These are phyloP conservation scores for Pyrus communis DNA, from an alignment of 306 rosid genomes.

Conservation along the genomic window DNA sequence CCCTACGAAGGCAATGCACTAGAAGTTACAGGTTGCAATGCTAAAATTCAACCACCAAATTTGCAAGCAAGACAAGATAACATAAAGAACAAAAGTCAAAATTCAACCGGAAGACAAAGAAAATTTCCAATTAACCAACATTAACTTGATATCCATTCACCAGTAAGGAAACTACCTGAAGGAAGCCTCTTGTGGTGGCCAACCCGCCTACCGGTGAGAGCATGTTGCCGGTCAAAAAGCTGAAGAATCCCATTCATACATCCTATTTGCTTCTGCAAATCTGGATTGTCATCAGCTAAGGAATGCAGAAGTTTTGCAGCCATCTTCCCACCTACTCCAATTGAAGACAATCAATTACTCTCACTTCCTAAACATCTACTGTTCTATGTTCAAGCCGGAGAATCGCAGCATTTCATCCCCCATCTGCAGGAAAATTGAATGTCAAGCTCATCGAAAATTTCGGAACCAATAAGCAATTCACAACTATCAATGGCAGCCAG, in stretches of 20 bases:
- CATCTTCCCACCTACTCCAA: conserved; percentile 40
- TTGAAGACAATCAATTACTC: conserved; percentile 13
- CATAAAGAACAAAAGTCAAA: not conserved
- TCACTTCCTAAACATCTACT: conserved; percentile 14
- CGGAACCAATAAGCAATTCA: conserved; percentile 6
- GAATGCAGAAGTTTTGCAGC: conserved; percentile 86
- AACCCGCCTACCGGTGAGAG: conserved; percentile 41
- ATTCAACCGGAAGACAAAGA: not conserved
- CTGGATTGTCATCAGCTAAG: conserved; percentile 86
- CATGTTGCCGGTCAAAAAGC: conserved; percentile 67
- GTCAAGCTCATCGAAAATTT: conserved; percentile 5
- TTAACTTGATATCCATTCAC: not conserved
- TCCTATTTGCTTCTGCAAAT: conserved; percentile 93
- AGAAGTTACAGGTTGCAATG: conserved; percentile 11
- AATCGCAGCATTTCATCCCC: conserved; percentile 24
- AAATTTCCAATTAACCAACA: not conserved
- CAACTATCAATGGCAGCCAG: not conserved
- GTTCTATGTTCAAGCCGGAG: conserved; percentile 23
- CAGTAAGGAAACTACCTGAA: conserved; percentile 30
- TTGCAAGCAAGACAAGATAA: not conserved
- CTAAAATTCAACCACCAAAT: not conserved
- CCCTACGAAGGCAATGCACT: conserved; percentile 28
- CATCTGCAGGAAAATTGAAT: conserved; percentile 7
- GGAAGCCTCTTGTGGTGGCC: conserved; percentile 68
- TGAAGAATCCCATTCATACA: conserved; percentile 90